Evolutionary conservation across 2,329 filamentous ascomycete species (phyloP).

Genomic region (Pseudomassariella vexata): DNA sequence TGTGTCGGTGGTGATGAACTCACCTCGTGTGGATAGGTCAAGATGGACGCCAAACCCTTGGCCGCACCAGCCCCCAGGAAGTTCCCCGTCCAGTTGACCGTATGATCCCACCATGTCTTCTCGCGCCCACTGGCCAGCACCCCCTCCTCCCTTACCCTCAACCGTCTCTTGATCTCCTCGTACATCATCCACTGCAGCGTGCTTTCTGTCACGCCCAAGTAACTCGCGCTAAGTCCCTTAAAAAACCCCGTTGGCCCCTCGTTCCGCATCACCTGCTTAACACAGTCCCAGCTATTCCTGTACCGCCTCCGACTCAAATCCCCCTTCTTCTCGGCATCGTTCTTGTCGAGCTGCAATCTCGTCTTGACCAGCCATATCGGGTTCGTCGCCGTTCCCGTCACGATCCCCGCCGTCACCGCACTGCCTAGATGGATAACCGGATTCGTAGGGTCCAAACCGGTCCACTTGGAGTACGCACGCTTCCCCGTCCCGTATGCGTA

Average conservation of each 20-base stretch:
- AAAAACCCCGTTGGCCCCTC: constrained; percentile 83
- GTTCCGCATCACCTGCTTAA: constrained; percentile 70
- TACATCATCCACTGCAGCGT: constrained; percentile 93
- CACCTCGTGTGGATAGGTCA: constrained; percentile 92
- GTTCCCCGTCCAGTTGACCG: constrained; percentile 74
- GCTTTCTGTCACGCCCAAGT: constrained; percentile 83
- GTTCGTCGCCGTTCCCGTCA: constrained; percentile 87
- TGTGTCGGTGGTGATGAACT: constrained; percentile 21
- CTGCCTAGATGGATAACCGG: constrained; percentile 74
- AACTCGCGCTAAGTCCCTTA: constrained; percentile 85
- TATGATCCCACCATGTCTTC: constrained; percentile 66
- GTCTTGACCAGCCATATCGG: constrained; percentile 98
- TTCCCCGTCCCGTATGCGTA: constrained; percentile 92
- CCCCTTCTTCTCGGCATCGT: constrained; percentile 57
- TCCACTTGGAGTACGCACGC: constrained; percentile 67
- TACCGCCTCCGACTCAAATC: constrained; percentile 60
- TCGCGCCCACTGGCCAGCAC: constrained; percentile 53
- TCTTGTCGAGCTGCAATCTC: constrained; percentile 84
- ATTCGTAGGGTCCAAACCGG: constrained; percentile 64
- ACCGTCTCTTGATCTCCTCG: constrained; percentile 79
- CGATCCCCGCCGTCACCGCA: constrained; percentile 72
- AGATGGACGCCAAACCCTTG: constrained; percentile 76
- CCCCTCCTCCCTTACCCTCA: constrained; percentile 58
- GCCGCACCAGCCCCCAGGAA: constrained; percentile 73
- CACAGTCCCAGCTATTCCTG: constrained; percentile 82